Evolutionary conservation across 169 alveolate species (phyloP).

Genomic region (Pseudocohnilembus persalinus): DNA sequence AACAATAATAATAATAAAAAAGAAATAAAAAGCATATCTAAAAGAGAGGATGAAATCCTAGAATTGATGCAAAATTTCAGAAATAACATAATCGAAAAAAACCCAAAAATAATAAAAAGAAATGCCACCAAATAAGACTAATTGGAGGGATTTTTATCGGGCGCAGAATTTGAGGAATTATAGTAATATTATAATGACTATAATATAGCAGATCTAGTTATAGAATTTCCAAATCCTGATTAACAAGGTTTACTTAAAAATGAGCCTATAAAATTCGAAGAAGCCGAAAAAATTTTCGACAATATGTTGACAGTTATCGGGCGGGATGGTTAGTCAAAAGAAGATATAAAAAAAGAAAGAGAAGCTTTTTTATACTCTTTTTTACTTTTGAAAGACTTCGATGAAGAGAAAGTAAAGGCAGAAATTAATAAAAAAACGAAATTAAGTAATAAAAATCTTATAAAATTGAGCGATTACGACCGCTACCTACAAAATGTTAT

Average conservation of each 20-base stretch:
- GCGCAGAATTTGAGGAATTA: constrained; percentile 29
- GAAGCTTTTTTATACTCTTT: constrained; percentile 29
- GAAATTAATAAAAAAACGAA: constrained; percentile 30
- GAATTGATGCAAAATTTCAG: too few species aligned
- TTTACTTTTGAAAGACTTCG: constrained; percentile 22
- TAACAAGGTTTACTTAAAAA: constrained; percentile 30
- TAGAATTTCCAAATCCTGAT: constrained; percentile 28
- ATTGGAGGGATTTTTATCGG: too few species aligned
- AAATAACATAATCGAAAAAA: neutral
- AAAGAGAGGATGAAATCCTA: too few species aligned
- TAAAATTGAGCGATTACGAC: constrained; percentile 2
- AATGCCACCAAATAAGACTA: neutral
- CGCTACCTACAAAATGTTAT: constrained; percentile 17
- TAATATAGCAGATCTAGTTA: constrained; percentile 28
- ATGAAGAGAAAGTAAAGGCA: constrained; percentile 13
- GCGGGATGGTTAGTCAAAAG: constrained; percentile 31
- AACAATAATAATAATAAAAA: too few species aligned
- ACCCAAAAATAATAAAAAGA: neutral
- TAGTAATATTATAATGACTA: constrained; percentile 19
- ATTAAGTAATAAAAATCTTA: constrained; percentile 5
- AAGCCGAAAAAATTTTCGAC: constrained; percentile 39
- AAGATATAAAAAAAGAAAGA: constrained; percentile 32
- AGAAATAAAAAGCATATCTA: too few species aligned
- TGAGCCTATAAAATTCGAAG: constrained; percentile 21
- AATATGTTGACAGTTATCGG: constrained; percentile 38